Base-by-base conservation (phyloP, 2,329 filamentous ascomycete species). In the Exophiala spinifera region DNA sequence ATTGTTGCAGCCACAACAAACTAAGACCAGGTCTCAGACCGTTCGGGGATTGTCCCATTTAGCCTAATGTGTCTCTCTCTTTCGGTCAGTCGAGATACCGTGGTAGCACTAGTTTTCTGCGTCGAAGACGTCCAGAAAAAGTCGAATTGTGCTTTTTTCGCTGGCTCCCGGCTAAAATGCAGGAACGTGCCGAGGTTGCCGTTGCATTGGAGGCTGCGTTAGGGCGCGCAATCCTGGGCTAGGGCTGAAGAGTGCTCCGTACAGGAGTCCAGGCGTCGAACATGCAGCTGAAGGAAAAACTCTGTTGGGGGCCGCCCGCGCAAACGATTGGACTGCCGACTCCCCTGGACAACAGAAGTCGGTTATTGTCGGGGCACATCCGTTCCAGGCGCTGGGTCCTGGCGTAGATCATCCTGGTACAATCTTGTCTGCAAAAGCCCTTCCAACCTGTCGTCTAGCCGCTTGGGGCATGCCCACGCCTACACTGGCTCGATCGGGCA, bases 171-270 rank as follows among this genome's bases (percentile, higher is more conserved):
- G 48, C 43, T 37, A 47, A 47, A 17, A 51, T 56, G 54, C 57
- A 57, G 57, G 55, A 55, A 57, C 57, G 43, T 53, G 55, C 54
- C 51, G 51, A 39, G 49, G 36, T 20, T 57, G 51, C 54, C 33
- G 57, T 60, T 46, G 48, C 51, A 53, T 52, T 43, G 47, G 50
- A 33, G 36, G 36, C 36, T 39, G 36, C 14, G 3, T 19, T 39
- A 46, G 46, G 20, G 20, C 28, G 25, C 25, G 31, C 31, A 14
- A 25, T 36, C 34, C 33, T 15, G 40, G 21, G 6, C 45, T 53
- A 49, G 37, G 51, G 45, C 43, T 53, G 31, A 14, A 34, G 42
- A 10, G 10, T 11, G 6, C 28, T 8, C 23, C 28, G 6, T 8
- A 11, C 21, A 15, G 3, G 44, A 21, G 17, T 51, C 55, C 43